Evolutionary conservation across 306 rosid genomes (phyloP).

Genomic region (Pterocarpus santalinus): DNA sequence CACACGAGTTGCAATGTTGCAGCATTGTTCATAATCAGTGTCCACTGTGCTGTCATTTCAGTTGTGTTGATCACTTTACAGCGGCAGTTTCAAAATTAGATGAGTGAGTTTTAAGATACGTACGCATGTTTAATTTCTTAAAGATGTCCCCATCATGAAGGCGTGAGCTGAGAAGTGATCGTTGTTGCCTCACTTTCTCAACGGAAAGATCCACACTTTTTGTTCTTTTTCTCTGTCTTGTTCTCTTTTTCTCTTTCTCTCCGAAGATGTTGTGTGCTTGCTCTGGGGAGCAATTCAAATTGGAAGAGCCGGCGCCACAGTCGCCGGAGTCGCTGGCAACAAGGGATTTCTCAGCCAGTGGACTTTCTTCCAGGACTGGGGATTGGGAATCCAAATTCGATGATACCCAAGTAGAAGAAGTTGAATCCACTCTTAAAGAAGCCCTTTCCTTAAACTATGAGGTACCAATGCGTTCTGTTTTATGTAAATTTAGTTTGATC

Average conservation of each 20-base stretch:
- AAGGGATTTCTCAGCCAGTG: slow-evolving; percentile 87
- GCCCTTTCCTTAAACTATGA: slow-evolving; percentile 90
- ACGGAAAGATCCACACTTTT: slow-evolving; percentile 35
- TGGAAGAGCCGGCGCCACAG: slow-evolving; percentile 85
- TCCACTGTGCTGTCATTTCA: neutral
- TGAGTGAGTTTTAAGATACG: neutral
- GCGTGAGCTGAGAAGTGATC: slow-evolving; percentile 42
- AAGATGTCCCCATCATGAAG: slow-evolving; percentile 36
- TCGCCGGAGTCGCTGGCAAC: slow-evolving; percentile 93
- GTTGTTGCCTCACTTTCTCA: neutral
- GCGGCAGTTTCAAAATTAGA: neutral
- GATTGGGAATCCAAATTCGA: slow-evolving; percentile 82
- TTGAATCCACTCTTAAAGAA: slow-evolving; percentile 85
- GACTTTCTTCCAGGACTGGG: slow-evolving; percentile 78
- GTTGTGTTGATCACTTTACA: neutral
- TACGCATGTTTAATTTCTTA: neutral
- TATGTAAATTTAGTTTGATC: neutral
- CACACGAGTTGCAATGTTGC: neutral
- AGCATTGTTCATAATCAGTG: neutral
- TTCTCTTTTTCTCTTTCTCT: neutral
- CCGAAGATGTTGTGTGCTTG: slow-evolving; percentile 90
- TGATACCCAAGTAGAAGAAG: slow-evolving; percentile 85
- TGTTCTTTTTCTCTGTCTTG: neutral
- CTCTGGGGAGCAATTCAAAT: slow-evolving; percentile 90
- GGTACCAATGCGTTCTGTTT: slow-evolving; percentile 50